These are phyloP conservation scores for Syncephalastrum monosporum DNA, from an alignment of 371 early-diverging fungal species.

Conservation along the genomic window DNA sequence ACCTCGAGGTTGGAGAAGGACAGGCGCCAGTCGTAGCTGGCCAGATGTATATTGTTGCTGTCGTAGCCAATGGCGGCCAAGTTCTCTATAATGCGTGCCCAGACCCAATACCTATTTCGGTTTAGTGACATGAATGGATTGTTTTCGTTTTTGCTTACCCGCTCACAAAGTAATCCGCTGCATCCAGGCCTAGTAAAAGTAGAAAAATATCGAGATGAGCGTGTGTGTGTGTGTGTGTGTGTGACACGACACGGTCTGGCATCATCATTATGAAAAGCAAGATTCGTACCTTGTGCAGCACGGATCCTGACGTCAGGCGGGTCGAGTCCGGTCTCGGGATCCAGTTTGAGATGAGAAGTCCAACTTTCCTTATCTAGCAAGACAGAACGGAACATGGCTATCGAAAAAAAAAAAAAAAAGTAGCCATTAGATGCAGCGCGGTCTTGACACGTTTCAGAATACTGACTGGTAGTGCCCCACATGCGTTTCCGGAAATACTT, in stretches of 20 bases:
- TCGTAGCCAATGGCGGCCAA: slow-evolving; percentile 90
- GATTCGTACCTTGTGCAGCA: slow-evolving; percentile 71
- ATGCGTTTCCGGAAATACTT: slow-evolving; percentile 87
- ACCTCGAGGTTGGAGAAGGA: slow-evolving; percentile 80
- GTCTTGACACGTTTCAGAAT: neutral
- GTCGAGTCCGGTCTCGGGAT: slow-evolving; percentile 84
- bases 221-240: no score
- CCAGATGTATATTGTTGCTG: slow-evolving; percentile 82
- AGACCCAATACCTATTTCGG: slow-evolving; percentile 79
- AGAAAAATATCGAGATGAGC: neutral
- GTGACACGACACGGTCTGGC: neutral
- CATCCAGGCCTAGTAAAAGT: slow-evolving; percentile 67
- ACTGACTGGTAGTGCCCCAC: slow-evolving; percentile 85
- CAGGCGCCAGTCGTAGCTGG: slow-evolving; percentile 94
- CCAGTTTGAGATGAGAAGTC: slow-evolving; percentile 81
- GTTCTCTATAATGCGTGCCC: slow-evolving; percentile 86
- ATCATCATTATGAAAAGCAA: neutral
- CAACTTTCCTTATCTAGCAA: slow-evolving; percentile 86
- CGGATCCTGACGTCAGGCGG: slow-evolving; percentile 82
- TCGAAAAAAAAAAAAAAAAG: neutral
- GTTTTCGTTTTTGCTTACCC: slow-evolving; percentile 46
- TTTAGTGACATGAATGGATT: slow-evolving; percentile 3
- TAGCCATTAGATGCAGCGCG: neutral
- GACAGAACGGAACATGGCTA: slow-evolving; percentile 80
- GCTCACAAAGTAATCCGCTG: slow-evolving; percentile 92